phyloP scores from a whole-genome alignment of 257 asterid species.

The Rauvolfia tetraphylla region DNA sequence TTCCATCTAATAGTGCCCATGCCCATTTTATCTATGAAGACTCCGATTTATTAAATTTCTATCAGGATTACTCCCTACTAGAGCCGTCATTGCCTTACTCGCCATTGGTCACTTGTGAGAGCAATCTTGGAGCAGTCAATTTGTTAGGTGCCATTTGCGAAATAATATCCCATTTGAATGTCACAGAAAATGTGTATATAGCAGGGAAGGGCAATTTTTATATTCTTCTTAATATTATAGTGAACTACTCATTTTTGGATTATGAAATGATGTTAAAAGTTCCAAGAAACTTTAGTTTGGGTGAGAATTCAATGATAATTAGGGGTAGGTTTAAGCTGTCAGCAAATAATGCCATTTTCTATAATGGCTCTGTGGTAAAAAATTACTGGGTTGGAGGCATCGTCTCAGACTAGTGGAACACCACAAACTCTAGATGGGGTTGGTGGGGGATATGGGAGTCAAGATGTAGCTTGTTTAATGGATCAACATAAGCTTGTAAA shows the following conservation, averaged over 20 bases:
- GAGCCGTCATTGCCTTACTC: constrained; percentile 99
- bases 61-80: constrained; percentile 96
- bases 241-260: constrained; percentile 60
- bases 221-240: constrained; percentile 62
- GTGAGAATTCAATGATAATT: constrained; percentile 51
- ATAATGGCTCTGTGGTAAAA: constrained; percentile 71
- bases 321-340: constrained; percentile 59
- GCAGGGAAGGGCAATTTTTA: constrained; percentile 73
- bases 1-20: neutral
- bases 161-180: no score
- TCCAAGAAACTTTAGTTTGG: constrained; percentile 66
- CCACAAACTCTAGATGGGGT: constrained; percentile 92
- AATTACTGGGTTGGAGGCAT: constrained; percentile 86
- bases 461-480: constrained; percentile 83
- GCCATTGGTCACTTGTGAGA: constrained; percentile 75
- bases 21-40: constrained; percentile 36
- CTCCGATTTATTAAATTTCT: no score
- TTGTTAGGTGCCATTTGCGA: no score
- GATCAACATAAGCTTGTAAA: constrained; percentile 67
- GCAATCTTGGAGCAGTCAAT: constrained; percentile 89
- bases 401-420: constrained; percentile 93
- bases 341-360: constrained; percentile 60
- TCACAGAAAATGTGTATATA: no score
- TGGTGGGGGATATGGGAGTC: constrained; percentile 97
- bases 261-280: constrained; percentile 71